Conservation (phyloP, 2,329 filamentous ascomycete genomes). For the Ascosphaera apis region DNA sequence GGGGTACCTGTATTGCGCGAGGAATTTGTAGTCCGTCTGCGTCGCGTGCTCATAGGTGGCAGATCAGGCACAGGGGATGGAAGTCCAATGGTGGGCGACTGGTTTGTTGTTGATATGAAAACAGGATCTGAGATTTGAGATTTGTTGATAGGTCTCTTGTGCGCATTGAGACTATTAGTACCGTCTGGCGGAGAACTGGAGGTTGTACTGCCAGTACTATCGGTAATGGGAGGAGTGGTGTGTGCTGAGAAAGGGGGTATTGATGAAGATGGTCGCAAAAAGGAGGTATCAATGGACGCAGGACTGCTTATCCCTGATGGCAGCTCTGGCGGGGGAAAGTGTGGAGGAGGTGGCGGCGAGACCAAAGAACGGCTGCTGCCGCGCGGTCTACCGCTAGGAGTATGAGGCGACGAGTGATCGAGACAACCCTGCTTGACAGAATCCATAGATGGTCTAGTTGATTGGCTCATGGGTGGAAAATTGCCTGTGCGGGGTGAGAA, state of each 20-base stretch:
- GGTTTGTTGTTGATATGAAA: conserved; percentile 29
- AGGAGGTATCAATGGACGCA: conserved; percentile 15
- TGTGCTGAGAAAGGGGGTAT: conserved; percentile 27
- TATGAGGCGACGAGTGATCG: conserved; percentile 17
- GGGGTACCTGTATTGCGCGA: conserved; percentile 4
- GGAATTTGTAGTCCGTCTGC: conserved; percentile 25
- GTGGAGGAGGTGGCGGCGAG: conserved; percentile 10
- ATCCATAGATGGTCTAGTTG: conserved; percentile 17
- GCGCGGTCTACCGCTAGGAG: conserved; percentile 16
- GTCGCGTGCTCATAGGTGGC: conserved; percentile 36
- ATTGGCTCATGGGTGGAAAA: conserved; percentile 11
- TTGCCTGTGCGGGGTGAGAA: conserved; percentile 12
- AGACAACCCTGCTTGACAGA: conserved; percentile 8
- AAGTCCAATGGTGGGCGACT: conserved; percentile 33
- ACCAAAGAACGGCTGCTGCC: conserved; percentile 15
- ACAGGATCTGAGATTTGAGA: conserved; percentile 38
- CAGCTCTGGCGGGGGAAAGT: conserved; percentile 11
- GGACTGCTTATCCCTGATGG: conserved; percentile 7
- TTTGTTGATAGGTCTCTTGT: conserved; percentile 37
- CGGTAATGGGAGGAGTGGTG: conserved; percentile 29
- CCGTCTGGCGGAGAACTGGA: conserved; percentile 11
- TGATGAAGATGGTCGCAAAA: conserved; percentile 20
- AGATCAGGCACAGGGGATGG: conserved; percentile 31
- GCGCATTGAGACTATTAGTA: conserved; percentile 10
- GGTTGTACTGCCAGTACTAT: conserved; percentile 21